Conservation (phyloP, 768 basidiomycete species). For the Lactarius tabidus region DNA sequence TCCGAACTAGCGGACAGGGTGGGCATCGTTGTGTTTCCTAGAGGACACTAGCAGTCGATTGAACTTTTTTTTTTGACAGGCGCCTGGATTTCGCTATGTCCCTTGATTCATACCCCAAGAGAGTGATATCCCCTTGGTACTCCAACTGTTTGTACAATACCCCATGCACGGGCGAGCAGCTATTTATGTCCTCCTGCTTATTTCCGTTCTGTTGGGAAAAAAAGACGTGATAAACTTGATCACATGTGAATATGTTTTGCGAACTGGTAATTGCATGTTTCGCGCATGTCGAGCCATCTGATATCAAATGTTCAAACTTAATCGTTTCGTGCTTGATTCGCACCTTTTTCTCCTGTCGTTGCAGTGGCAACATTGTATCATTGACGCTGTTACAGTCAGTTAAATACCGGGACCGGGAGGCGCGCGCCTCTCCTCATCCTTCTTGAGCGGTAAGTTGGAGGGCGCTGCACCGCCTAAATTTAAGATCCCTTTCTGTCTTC, state of each 20-base stretch:
- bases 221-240: not conserved
- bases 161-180: not conserved
- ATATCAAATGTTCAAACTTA: not conserved
- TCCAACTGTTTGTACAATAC: not conserved
- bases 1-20: slow-evolving; percentile 65
- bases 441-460: not conserved
- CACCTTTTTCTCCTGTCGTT: not conserved
- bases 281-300: not conserved
- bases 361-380: not conserved
- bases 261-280: not conserved
- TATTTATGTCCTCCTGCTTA: not conserved
- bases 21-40: slow-evolving; percentile 18
- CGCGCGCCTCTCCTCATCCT: not conserved
- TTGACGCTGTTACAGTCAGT: not conserved
- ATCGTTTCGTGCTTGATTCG: not conserved
- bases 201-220: not conserved
- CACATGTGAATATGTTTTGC: not conserved
- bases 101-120: slow-evolving; percentile 24
- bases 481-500: not conserved
- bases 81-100: slow-evolving; percentile 58
- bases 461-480: not conserved
- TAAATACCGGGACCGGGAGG: not conserved
- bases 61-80: slow-evolving; percentile 36
- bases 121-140: not conserved
- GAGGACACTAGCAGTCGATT: not conserved